Evolutionary conservation across 1,139 yeast genomes (phyloP), one percentile per base, ranked within the genome.

Genomic region (Sugiyamaella xylanicola): DNA sequence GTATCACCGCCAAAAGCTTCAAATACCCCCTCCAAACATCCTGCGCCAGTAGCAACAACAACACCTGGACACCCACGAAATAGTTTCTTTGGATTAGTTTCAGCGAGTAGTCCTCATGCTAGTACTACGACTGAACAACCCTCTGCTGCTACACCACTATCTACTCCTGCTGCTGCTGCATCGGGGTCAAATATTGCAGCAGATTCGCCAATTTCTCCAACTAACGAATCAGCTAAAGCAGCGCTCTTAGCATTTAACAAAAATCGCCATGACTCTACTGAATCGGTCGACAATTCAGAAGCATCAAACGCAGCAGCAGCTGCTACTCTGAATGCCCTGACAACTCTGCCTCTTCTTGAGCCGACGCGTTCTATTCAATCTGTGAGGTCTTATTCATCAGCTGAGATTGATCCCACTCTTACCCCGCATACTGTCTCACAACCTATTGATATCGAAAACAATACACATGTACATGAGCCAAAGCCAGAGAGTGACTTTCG

Each of bases 241-340:
- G 55, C 55, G 8, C 15, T 27, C 15, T 29, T 52, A 21, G 55
- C 55, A 15, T 52, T 52, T 27, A 46, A 47, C 8, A 52, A 45
- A 22, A 37, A 22, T n/a, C 44, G 39, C 4, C 54, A 48, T 2
- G 22, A 29, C 19, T 39, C 54, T 27, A 8, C 29, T 9, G 45
- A 13, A 5, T 39, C 39, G 15, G 13, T n/a, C 5, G 35, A n/a
- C 17, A 29, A 17, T 13, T 11, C 46, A 4, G 21, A 29, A n/a
- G 37, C 29, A 21, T n/a, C 50, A 3, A 15, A 46, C 37, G 29
- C 40, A 1, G 39, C 52, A n/a, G 41, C 35, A 20, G 48, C 47
- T 27, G 42, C 35, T 20, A 36, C 47, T 22, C 36, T 42, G 15
- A 42, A 25, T 25, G 15, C 32, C 15, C 22, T 43, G n/a, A 20